Conservation (phyloP, 2,329 filamentous ascomycete genomes). For the Pyricularia grisea region DNA sequence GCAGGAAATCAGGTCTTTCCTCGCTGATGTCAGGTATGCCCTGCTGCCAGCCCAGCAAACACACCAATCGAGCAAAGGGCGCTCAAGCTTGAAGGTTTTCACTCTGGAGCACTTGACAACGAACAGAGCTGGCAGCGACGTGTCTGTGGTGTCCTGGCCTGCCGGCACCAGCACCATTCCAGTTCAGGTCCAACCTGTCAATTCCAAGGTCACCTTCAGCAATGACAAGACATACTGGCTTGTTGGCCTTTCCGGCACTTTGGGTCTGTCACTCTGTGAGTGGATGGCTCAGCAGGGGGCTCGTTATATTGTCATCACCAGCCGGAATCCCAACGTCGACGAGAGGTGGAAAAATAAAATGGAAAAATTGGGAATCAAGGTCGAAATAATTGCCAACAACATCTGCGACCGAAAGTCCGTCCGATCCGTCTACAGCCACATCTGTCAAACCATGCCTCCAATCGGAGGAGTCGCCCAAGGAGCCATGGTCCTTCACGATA, state of each 20-base stretch:
- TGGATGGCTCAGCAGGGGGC: constrained; percentile 31
- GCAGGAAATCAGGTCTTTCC: background rate
- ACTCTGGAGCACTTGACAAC: background rate
- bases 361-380: background rate
- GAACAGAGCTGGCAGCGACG: background rate
- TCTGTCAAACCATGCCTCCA: background rate
- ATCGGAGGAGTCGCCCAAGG: constrained; percentile 2
- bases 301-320: constrained; percentile 10
- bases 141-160: background rate
- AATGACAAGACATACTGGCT: constrained; percentile 22
- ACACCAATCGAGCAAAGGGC: background rate
- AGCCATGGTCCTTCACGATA: constrained; percentile 4
- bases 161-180: background rate
- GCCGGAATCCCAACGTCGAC: background rate
- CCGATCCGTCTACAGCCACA: background rate
- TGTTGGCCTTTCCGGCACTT: constrained; percentile 20
- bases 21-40: background rate
- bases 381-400: background rate
- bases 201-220: background rate
- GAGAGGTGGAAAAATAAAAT: background rate
- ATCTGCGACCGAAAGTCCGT: background rate
- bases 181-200: background rate
- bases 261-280: constrained; percentile 26
- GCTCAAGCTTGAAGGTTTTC: background rate
- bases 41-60: background rate